These are phyloP conservation scores for Hymenoscyphus infarciens DNA, from an alignment of 2,329 filamentous ascomycete species.

Conservation along the genomic window DNA sequence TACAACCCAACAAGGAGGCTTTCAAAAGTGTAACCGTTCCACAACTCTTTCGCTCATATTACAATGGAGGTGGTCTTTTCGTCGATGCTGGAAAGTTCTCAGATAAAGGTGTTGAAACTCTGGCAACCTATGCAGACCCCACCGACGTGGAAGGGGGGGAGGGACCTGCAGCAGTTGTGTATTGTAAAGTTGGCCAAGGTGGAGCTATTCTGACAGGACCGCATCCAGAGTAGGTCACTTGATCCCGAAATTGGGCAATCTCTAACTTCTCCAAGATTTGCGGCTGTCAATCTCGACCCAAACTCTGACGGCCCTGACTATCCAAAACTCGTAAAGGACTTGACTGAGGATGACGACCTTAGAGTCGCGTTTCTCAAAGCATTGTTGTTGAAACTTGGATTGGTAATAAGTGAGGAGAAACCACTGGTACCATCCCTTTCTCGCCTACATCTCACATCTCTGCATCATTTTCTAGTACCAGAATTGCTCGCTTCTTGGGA, in stretches of 20 bases:
- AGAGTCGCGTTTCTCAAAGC: slow-evolving; percentile 75
- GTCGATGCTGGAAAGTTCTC: slow-evolving; percentile 67
- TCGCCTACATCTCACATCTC: slow-evolving; percentile 74
- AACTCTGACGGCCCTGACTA: slow-evolving; percentile 67
- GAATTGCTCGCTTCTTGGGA: slow-evolving; percentile 64
- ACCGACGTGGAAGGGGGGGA: slow-evolving; percentile 77
- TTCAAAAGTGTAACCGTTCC: slow-evolving; percentile 54
- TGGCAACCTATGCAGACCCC: slow-evolving; percentile 75
- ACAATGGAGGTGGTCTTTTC: slow-evolving; percentile 93
- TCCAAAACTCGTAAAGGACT: slow-evolving; percentile 60
- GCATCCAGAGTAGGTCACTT: slow-evolving; percentile 75
- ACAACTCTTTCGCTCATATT: slow-evolving; percentile 71
- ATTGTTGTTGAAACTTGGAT: slow-evolving; percentile 73
- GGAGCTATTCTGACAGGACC: slow-evolving; percentile 77
- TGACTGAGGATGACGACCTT: slow-evolving; percentile 65
- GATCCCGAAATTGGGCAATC: slow-evolving; percentile 4
- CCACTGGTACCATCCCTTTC: slow-evolving; percentile 75
- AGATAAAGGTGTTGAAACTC: slow-evolving; percentile 67
- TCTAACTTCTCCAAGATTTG: slow-evolving; percentile 60
- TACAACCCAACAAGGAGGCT: slow-evolving; percentile 60
- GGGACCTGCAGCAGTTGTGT: slow-evolving; percentile 74
- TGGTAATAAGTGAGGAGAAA: slow-evolving; percentile 70
- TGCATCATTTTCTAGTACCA: slow-evolving; percentile 59
- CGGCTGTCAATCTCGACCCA: slow-evolving; percentile 69
- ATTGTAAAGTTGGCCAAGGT: slow-evolving; percentile 78